Percentiles rank a stretch among this genome's conserved stretches.
Evolutionary conservation across 805 yeast species (phyloP).

Genomic region (Starmerella geochares): DNA sequence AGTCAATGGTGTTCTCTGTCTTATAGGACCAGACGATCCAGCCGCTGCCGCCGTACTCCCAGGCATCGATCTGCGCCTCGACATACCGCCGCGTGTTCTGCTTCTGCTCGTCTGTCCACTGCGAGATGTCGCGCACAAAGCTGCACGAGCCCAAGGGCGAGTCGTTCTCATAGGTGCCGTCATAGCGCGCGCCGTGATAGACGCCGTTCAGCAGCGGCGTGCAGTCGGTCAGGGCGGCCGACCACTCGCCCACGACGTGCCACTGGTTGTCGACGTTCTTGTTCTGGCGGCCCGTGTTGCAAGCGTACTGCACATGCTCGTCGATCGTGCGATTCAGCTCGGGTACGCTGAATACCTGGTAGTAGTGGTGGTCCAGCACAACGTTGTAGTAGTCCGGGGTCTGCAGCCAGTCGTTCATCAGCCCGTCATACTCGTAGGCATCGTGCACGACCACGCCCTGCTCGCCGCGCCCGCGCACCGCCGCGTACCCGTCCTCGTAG

Average conservation of each 20-base stretch:
- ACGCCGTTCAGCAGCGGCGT: constrained; percentile 83
- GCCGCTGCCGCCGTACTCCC: constrained; percentile 51
- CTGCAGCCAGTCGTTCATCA: constrained; percentile 37
- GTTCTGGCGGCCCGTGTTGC: constrained; percentile 39
- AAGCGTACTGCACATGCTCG: constrained; percentile 49
- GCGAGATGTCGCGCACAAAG: constrained; percentile 36
- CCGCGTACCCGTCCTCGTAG: constrained; percentile 52
- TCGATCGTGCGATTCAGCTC: constrained; percentile 52
- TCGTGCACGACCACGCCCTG: constrained; percentile 65
- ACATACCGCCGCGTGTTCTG: constrained; percentile 54
- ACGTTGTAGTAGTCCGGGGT: constrained; percentile 48
- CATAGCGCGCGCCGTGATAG: constrained; percentile 70
- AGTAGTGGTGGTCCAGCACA: constrained; percentile 79
- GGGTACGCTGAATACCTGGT: constrained; percentile 65
- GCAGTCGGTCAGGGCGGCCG: constrained; percentile 89
- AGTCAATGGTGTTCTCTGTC: constrained; percentile 71
- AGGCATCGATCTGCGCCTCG: constrained; percentile 88
- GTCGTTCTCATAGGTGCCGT: constrained; percentile 45
- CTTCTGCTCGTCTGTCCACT: constrained; percentile 52
- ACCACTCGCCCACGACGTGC: constrained; percentile 79
- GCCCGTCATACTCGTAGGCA: constrained; percentile 54
- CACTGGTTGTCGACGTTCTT: constrained; percentile 51
- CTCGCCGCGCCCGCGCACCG: constrained; percentile 46
- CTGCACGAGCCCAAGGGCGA: constrained; percentile 54
- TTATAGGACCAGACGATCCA: constrained; percentile 95